Conservation (phyloP, 805 yeast species). For the Starmerella vitae region DNA sequence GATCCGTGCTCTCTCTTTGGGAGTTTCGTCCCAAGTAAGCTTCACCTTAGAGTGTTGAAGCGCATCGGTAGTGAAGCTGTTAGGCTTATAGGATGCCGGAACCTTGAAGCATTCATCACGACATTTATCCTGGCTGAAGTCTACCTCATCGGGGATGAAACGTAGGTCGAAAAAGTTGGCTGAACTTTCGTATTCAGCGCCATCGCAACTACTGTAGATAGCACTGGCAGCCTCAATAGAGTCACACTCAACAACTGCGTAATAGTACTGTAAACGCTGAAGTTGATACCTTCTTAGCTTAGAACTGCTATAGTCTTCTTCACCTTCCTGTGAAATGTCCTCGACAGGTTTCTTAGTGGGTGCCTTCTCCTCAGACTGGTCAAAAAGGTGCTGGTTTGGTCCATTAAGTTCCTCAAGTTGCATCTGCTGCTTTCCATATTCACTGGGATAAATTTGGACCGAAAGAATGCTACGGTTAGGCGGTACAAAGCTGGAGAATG, state of each 20-base stretch:
- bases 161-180: conserved; percentile 88
- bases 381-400: conserved; percentile 76
- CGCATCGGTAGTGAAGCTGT: conserved; percentile 80
- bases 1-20: conserved; percentile 66
- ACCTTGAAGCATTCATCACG: conserved; percentile 58
- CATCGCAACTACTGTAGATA: conserved; percentile 81
- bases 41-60: conserved; percentile 92
- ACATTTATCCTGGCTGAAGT: conserved; percentile 56
- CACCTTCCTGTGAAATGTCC: conserved; percentile 40
- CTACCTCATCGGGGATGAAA: conserved; percentile 87
- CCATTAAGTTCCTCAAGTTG: conserved; percentile 82
- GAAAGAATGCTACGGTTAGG: conserved; percentile 51
- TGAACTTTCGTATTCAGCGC: conserved; percentile 89
- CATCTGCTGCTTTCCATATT: conserved; percentile 86
- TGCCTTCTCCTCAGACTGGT: conserved; percentile 17
- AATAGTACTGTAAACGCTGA: conserved; percentile 82
- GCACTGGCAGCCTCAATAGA: conserved; percentile 52
- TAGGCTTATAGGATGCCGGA: conserved; percentile 71
- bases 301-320: conserved; percentile 73
- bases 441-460: conserved; percentile 73
- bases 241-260: conserved; percentile 82
- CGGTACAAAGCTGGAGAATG: conserved; percentile 77
- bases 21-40: conserved; percentile 97
- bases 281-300: conserved; percentile 80
- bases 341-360: conserved; percentile 24